Conservation (phyloP, 352 stramenopile species). For the Globisporangium spinosum region DNA sequence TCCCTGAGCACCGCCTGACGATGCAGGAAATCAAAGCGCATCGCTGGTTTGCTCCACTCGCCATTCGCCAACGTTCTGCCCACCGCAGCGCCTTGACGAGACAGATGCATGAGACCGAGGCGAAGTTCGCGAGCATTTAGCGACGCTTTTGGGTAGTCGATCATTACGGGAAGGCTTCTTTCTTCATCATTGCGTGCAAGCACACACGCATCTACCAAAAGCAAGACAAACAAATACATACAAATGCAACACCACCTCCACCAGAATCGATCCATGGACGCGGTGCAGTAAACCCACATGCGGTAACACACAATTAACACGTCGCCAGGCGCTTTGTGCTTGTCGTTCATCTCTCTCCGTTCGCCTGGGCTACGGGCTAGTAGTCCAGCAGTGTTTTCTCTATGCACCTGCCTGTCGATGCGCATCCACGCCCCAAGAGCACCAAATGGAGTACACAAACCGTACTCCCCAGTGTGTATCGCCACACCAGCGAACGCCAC, state of each 20-base stretch:
- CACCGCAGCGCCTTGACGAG: conserved; percentile 23
- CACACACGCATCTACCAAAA: conserved; percentile 1
- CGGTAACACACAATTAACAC: not conserved
- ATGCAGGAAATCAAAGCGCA: conserved; percentile 73
- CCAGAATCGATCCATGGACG: not conserved
- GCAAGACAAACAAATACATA: not conserved
- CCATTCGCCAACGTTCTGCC: conserved; percentile 40
- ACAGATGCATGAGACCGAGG: not conserved
- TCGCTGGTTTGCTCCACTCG: conserved; percentile 66
- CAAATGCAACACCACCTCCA: not conserved
- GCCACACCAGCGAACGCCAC: not conserved
- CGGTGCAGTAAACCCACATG: not conserved
- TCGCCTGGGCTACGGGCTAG: not conserved
- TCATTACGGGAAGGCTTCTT: not conserved
- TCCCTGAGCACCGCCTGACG: conserved; percentile 50
- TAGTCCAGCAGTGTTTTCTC: not conserved
- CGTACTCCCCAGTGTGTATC: not conserved
- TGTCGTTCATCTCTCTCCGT: not conserved
- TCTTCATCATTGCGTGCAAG: not conserved
- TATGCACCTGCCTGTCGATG: not conserved
- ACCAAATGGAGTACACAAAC: too few relatives aligned
- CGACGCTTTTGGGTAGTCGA: not conserved
- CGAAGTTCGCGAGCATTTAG: conserved; percentile 7
- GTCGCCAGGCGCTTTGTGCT: too few relatives aligned
- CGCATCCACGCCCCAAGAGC: not conserved